Conservation (phyloP, 805 yeast species). For the Candida oleophila region DNA sequence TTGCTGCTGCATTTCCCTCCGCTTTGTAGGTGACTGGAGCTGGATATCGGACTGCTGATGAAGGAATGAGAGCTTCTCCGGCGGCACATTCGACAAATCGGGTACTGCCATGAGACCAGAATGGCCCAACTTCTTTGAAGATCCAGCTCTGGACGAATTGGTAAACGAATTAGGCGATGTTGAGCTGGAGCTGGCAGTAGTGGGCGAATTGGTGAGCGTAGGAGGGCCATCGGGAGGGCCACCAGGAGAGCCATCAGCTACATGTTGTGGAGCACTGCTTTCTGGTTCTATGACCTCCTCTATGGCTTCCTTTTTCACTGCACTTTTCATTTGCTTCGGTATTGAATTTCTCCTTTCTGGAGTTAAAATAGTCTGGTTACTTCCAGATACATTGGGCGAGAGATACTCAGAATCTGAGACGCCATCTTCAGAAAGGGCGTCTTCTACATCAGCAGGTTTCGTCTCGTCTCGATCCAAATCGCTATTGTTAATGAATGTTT, state of each 20-base stretch:
- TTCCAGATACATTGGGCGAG: constrained; percentile 1
- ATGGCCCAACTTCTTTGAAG: background rate
- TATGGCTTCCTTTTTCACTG: background rate
- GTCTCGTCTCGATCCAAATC: constrained; percentile 19
- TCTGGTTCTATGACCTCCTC: too few species aligned
- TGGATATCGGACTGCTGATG: constrained; percentile 26
- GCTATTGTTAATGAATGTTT: constrained; percentile 40
- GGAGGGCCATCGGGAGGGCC: background rate
- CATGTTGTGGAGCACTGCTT: too few species aligned
- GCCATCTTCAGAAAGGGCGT: background rate
- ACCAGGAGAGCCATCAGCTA: too few species aligned
- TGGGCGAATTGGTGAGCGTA: background rate
- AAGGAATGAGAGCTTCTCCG: constrained; percentile 15
- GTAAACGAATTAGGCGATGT: background rate
- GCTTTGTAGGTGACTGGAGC: constrained; percentile 28
- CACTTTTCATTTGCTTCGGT: background rate
- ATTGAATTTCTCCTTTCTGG: background rate
- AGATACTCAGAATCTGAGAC: background rate
- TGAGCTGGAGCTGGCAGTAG: background rate
- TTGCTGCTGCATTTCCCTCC: constrained; percentile 16
- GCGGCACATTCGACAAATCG: background rate
- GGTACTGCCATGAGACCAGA: background rate
- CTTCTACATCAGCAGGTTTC: background rate
- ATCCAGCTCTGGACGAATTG: background rate
- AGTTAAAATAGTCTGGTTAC: background rate